These are phyloP conservation scores for Trichoderma atrobrunneum DNA, from an alignment of 2,329 filamentous ascomycete genomes.

Conservation along the genomic window DNA sequence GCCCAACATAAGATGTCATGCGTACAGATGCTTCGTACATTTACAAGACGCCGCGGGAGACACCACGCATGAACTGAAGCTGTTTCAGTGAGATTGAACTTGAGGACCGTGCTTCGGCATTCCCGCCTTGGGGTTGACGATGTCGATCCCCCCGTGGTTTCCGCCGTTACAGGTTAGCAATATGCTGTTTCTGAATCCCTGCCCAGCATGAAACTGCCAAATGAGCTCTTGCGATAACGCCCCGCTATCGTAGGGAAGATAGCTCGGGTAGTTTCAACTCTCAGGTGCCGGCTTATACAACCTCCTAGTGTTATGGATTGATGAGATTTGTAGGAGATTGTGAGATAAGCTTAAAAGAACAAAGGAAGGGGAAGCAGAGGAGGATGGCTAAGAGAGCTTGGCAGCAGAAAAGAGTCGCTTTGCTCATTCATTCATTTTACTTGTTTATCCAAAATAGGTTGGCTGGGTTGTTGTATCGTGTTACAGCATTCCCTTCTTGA, in stretches of 20 bases:
- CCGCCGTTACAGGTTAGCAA: not conserved
- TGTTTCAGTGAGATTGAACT: conserved; percentile 8
- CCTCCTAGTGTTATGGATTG: not conserved
- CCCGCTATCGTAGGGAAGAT: not conserved
- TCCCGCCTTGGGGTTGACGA: not conserved
- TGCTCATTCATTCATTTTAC: not conserved
- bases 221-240: not conserved
- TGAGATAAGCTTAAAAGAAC: conserved; percentile 9
- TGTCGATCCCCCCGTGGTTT: not conserved
- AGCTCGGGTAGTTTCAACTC: not conserved
- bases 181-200: not conserved
- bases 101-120: not conserved
- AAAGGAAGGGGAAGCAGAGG: not conserved
- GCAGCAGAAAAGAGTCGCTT: not conserved
- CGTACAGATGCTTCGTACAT: not conserved
- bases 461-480: not conserved
- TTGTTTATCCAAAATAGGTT: not conserved
- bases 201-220: conserved; percentile 6
- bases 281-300: not conserved
- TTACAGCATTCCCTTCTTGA: conserved; percentile 84
- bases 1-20: not conserved
- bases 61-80: conserved; percentile 4
- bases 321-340: not conserved
- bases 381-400: not conserved
- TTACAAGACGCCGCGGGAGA: not conserved